Base-by-base conservation (phyloP, 371 early-diverging fungal genomes). In the Mucor plumbeus region DNA sequence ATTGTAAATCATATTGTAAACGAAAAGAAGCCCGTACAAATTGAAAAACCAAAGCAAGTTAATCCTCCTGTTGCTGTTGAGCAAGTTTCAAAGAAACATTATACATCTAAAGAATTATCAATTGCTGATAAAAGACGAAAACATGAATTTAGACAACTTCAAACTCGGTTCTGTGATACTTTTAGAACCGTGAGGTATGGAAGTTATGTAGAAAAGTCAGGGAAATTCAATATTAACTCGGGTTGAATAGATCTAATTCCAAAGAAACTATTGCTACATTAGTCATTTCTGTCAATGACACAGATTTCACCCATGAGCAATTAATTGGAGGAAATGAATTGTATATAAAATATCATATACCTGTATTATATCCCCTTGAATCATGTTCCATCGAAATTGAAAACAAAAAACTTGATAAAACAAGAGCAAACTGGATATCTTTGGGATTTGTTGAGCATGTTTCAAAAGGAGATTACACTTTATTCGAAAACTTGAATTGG, bases 401-500 rank as follows among this genome's bases (percentile, higher is more conserved):
- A 38, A 78, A 76, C 31, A 79, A 74, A 33, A 70, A 75, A 4
- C 58, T 84, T n/a, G 82, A 80, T 15, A 60, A 67, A 9, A 82
- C 80, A 8, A 55, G 71, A 35, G 41, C 39, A 60, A 80, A 83
- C 19, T 77, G 74, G 61, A 76, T 91, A 17, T 80, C 83, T 56
- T 64, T 67, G 17, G 87, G 82, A 7, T 90, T 87, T 76, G 70
- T 71, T 13, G 74, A 80, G 40, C 84, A 85, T 64, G 84, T 79
- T 0, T 63, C 63, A 6, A 35, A 69, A 5, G 63, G 64, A 41
- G 66, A 76, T 9, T 69, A 69, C 17, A 80, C 80, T 5, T 72
- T 87, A 17, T 86, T 90, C 68, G 83, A 86, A 44, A 77, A 85
- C 3, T 55, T 89, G 33, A 91, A 91, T 65, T 91, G 90, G 85